Evolutionary conservation across 1,284 basidiomycete species (phyloP), one percentile per base, ranked within the genome.

Genomic region (Ustilago lituana): DNA sequence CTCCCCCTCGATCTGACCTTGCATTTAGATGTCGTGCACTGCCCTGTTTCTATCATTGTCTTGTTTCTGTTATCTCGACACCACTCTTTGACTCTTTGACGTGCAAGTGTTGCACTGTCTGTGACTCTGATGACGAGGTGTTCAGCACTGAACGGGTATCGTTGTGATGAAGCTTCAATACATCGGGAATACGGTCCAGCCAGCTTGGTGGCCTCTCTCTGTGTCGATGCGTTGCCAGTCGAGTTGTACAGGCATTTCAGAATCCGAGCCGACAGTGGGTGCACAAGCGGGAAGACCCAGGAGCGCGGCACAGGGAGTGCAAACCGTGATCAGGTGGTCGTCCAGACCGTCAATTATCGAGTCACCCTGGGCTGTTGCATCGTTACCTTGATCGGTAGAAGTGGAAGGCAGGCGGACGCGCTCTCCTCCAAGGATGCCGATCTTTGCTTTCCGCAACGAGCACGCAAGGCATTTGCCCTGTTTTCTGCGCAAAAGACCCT

Each of bases 381-480:
- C 19, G 19, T 26, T 27, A 9, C 48, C 49, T 2, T 12, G 20
- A 11, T 24, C 17, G 15, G 7, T 15, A 1, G 29, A 14, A n/a
- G 12, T 33, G 4, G 33, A 20, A 3, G 51, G 61, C 3, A 70
- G 11, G n/a, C 49, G 48, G 9, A 70, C 57, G 2, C 53, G 37
- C 17, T 61, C 50, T 8, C 67, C 67, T 27, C 67, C 67, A 5
- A 70, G 19, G 8, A 70, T 62, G n/a, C 67, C 61, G 19, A 65
- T 48, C 33, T 58, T 53, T n/a, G 67, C 67, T 47, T 70, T 70
- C 12, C 67, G 67, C 17, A 52, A 26, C 15, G 23, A 39, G 47
- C 67, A 70, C 9, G 67, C 58, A 17, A 62, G 43, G 37, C 67
- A 70, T 22, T 65, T 70, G 54, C 67, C 67, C 39, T 70, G 57